Base-by-base conservation (phyloP, 805 yeast species). In the Phaffomyces thermotolerans region DNA sequence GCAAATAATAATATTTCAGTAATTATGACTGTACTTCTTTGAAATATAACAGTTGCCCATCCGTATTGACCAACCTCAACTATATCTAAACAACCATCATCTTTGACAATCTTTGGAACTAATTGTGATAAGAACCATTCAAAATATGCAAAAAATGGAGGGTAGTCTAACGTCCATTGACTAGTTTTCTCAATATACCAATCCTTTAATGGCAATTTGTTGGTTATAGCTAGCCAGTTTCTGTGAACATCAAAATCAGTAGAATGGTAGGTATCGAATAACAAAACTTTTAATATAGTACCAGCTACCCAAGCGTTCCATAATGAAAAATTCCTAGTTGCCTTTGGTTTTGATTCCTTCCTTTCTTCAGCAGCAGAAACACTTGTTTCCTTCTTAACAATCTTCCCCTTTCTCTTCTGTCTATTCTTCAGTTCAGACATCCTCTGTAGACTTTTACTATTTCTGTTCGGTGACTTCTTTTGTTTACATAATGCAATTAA, bases 181-280 rank as follows among this genome's bases (percentile, higher is more conserved):
- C 78, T 75, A 0, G 87, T 78, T 38, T 70, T 63, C 51, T 93
- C 96, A 35, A 71, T 60, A 59, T 93, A 93, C 99, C 99, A 93
- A 43, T 83, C 60, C 14, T 65, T 65, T 15, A 90, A 39, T 0
- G 97, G 97, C 17, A 90, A 64, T 6, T 72, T 72, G 53, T 79
- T 66, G 1, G 98, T 91, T 40, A 93, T 82, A 0, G 99, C 95
- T 18, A 93, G 72, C 99, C 99, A 93, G 59, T 93, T 93, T 46
- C 99, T 70, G 63, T 93, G 99, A 22, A 93, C 99, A 60, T 93
- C 99, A 56, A 93, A 91, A 62, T 93, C 99, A 1, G 98, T 93
- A 12, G 97, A 90, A 52, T 78, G 89, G 63, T 91, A 93, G 1
- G 91, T 88, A 8, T 84, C 81, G 42, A 79, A 74, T n/a, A 84